These are phyloP conservation scores for Dichotomopilus funicola DNA, from an alignment of 2,329 filamentous ascomycete species.

Conservation along the genomic window DNA sequence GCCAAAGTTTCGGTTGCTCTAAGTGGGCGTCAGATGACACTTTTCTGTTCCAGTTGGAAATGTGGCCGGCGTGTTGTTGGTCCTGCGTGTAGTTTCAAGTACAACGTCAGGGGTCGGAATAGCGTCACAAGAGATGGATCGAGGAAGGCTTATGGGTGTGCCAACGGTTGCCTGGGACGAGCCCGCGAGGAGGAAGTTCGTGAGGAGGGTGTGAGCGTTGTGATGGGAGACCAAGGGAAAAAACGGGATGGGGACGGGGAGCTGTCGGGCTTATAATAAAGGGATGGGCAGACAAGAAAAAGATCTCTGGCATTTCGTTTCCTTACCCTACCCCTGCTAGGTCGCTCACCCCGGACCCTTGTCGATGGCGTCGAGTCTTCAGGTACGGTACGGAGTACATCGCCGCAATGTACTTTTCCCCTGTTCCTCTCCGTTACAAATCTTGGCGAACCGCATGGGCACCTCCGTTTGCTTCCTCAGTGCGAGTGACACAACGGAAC, in stretches of 20 bases:
- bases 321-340: constrained; percentile 8
- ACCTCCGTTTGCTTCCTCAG: constrained; percentile 15
- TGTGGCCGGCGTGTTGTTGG: constrained; percentile 4
- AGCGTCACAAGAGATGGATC: constrained; percentile 1
- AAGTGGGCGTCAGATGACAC: not conserved
- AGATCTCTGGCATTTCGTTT: constrained; percentile 15
- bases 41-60: constrained; percentile 4
- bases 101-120: constrained; percentile 6
- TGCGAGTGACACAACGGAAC: constrained; percentile 10
- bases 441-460: constrained; percentile 8
- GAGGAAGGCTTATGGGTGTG: not conserved
- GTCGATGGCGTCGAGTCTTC: constrained; percentile 18
- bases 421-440: constrained; percentile 20
- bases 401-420: constrained; percentile 18
- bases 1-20: not conserved
- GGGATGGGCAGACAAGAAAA: constrained; percentile 17
- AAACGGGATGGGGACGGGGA: constrained; percentile 18
- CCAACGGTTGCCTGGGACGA: not conserved
- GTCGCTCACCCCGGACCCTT: constrained; percentile 12
- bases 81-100: constrained; percentile 12
- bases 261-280: constrained; percentile 22
- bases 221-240: constrained; percentile 22
- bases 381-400: constrained; percentile 14
- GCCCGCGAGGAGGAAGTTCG: constrained; percentile 1
- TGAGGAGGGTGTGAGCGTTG: constrained; percentile 12